Evolutionary conservation across 495 filamentous ascomycete genomes (phyloP).

Genomic region (Neurospora sp.): DNA sequence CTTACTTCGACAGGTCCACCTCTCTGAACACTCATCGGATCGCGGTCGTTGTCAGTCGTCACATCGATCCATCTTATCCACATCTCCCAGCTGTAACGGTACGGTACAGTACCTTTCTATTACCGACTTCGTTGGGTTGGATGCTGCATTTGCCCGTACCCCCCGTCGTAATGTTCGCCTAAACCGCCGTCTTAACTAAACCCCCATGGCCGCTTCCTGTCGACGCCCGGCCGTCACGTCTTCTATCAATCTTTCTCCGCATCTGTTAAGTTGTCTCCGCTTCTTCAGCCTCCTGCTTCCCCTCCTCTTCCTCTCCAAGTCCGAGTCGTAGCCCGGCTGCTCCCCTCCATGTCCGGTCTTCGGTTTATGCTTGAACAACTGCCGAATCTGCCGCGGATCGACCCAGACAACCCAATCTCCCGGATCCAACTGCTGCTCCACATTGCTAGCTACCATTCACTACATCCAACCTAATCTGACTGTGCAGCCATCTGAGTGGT

Average conservation of each 20-base stretch:
- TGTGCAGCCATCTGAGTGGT: not conserved
- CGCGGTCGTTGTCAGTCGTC: not conserved
- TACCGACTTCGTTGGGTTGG: not conserved
- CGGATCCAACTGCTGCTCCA: not conserved
- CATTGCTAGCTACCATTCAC: not conserved
- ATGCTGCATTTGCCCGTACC: not conserved
- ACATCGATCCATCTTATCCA: not conserved
- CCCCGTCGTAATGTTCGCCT: not conserved
- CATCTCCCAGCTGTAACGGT: not conserved
- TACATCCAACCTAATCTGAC: not conserved
- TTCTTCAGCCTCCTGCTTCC: not conserved
- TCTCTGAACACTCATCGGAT: not conserved
- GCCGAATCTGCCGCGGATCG: not conserved
- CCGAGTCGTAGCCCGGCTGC: not conserved
- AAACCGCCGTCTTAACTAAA: not conserved
- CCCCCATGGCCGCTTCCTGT: not conserved
- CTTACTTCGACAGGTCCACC: not conserved
- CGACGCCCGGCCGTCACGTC: not conserved
- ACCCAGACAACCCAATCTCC: not conserved
- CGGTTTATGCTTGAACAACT: not conserved
- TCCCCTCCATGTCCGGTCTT: not conserved
- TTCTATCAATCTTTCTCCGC: not conserved
- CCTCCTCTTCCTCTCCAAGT: not conserved
- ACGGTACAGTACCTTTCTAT: not conserved
- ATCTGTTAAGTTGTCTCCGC: not conserved